Percentiles rank a stretch among this genome's conserved stretches.
phyloP scores from a whole-genome alignment of 139 green algal genomes.

The Limnomonas spitsbergensis region DNA sequence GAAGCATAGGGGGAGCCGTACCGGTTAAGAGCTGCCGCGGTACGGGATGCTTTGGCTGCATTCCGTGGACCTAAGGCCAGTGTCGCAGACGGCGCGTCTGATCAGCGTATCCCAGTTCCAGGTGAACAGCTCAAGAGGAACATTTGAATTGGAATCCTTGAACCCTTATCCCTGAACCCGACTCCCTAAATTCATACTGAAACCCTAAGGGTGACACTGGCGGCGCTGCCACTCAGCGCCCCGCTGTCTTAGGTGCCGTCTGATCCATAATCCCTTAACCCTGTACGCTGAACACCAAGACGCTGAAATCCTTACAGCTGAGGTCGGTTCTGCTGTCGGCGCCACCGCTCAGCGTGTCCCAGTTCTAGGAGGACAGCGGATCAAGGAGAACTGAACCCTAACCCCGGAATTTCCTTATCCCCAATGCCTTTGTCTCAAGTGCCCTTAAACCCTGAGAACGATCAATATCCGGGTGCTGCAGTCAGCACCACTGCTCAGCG shows the following conservation, averaged over 20 bases:
- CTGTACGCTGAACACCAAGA: no score
- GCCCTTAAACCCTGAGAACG: no score
- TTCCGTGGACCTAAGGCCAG: slow-evolving; percentile 46
- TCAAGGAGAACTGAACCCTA: no score
- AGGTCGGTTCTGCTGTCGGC: slow-evolving; percentile 22
- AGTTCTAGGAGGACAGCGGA: no score
- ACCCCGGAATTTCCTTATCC: no score
- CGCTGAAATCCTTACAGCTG: slow-evolving; percentile 48
- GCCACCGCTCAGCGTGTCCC: slow-evolving; percentile 9
- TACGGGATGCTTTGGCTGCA: slow-evolving; percentile 31
- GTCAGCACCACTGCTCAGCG: no score
- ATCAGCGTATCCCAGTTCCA: slow-evolving; percentile 29
- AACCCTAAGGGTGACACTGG: not conserved
- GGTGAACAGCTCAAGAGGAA: not conserved
- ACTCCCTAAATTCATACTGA: not conserved
- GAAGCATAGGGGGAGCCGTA: not conserved
- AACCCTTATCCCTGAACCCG: no score
- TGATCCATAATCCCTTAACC: no score
- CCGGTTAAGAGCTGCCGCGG: not conserved
- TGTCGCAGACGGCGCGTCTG: slow-evolving; percentile 11
- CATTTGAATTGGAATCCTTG: no score
- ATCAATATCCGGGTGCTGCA: no score
- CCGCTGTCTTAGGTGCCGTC: slow-evolving; percentile 16
- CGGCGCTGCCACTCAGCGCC: no score
- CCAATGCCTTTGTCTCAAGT: no score